These are phyloP conservation scores for Gossypium schwendimanii DNA, from an alignment of 441 rosid genomes.

Conservation along the genomic window DNA sequence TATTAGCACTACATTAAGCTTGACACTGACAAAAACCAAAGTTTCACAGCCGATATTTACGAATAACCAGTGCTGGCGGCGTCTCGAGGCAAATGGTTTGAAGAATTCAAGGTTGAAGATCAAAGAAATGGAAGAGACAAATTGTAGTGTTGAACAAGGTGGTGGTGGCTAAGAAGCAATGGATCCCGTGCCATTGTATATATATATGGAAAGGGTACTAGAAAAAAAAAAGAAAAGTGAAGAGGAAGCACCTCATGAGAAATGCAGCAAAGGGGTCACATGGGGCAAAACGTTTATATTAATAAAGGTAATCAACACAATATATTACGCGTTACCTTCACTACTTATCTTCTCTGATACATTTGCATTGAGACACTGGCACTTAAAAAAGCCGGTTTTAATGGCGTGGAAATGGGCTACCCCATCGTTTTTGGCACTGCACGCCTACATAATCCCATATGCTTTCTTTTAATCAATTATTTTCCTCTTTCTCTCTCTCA, in stretches of 20 bases:
- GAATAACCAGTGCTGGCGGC: neutral
- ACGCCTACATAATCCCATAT: conserved; percentile 6
- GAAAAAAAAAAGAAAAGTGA: conserved; percentile 23
- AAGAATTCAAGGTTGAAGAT: conserved; percentile 10
- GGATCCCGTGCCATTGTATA: conserved; percentile 27
- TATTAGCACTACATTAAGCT: neutral
- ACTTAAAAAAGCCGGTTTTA: conserved; percentile 49
- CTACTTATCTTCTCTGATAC: neutral
- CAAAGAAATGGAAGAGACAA: neutral
- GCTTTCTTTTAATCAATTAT: neutral
- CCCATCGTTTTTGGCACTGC: conserved; percentile 47
- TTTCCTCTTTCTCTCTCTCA: neutral
- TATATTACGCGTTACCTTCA: conserved; percentile 26
- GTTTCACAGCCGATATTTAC: neutral
- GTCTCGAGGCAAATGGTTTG: neutral
- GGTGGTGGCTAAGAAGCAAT: conserved; percentile 15
- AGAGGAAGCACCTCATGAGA: conserved; percentile 46
- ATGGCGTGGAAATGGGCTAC: conserved; percentile 52
- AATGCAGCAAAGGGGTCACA: conserved; percentile 60
- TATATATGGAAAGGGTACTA: conserved; percentile 15
- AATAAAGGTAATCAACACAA: conserved; percentile 25
- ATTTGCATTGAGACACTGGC: neutral
- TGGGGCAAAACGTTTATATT: conserved; percentile 54
- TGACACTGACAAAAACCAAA: conserved; percentile 11
- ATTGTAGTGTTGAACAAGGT: neutral